A percentile compares a stretch with the other conserved stretches of the same genome.
Conservation (phyloP, 1,139 yeast genomes). For the Kurtzmaniella quercitrusa region DNA sequence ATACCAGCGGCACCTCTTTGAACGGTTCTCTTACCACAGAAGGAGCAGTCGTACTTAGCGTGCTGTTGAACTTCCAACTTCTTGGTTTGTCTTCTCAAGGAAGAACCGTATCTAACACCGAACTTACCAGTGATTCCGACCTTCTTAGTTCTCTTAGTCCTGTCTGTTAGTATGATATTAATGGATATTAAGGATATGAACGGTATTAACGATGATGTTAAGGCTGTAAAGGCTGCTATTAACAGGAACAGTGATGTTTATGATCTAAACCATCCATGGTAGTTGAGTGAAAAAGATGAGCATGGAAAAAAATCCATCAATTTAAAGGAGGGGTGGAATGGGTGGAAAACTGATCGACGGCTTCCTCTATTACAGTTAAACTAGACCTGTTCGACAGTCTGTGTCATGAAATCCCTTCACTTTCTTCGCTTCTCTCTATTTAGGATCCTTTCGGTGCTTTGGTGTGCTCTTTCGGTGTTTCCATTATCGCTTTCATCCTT, state of each 20-base stretch:
- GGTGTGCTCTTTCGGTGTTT: not conserved
- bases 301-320: no score
- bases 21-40: conserved; percentile 99
- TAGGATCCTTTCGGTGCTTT: not conserved
- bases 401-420: not conserved
- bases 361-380: no score
- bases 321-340: no score
- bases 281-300: no score
- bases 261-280: no score
- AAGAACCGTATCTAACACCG: conserved; percentile 99
- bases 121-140: conserved; percentile 99
- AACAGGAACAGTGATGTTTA: no score
- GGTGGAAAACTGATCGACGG: not conserved
- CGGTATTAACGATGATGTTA: no score
- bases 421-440: not conserved
- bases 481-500: not conserved
- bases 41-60: conserved; percentile 97
- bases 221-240: no score
- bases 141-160: conserved; percentile 99
- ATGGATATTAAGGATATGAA: no score
- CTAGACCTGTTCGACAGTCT: no score
- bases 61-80: conserved; percentile 99
- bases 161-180: conserved; percentile 41
- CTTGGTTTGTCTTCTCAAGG: conserved; percentile 99
- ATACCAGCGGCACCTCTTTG: conserved; percentile 98